Percentiles rank a stretch among this genome's conserved stretches.
These are phyloP conservation scores for Urochloa ruziziensis DNA, from an alignment of 176 grass and related monocot genomes.

Conservation along the genomic window DNA sequence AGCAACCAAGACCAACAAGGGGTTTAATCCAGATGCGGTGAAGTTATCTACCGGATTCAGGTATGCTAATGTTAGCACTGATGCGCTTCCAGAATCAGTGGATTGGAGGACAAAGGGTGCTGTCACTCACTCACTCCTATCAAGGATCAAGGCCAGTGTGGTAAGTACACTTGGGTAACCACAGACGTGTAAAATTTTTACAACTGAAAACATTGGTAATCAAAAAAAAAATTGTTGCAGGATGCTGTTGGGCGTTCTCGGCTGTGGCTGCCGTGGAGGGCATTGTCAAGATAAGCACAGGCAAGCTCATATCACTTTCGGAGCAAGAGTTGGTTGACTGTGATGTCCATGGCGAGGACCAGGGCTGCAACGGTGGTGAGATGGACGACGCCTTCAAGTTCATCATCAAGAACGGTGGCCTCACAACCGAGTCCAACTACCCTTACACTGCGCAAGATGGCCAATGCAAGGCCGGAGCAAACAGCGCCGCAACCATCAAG, in stretches of 20 bases:
- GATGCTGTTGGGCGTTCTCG: constrained; percentile 39
- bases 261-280: constrained; percentile 32
- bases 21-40: not conserved
- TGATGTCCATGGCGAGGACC: constrained; percentile 3
- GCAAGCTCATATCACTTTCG: constrained; percentile 37
- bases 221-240: not conserved
- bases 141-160: not conserved
- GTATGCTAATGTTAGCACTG: not conserved
- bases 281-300: constrained; percentile 37
- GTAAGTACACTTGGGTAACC: not conserved
- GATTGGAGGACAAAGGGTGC: constrained; percentile 2
- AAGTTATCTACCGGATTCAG: not conserved
- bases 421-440: constrained; percentile 23
- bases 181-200: not conserved
- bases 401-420: constrained; percentile 11
- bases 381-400: constrained; percentile 48
- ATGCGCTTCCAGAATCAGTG: not conserved
- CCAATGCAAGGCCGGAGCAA: constrained; percentile 28
- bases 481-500: constrained; percentile 10
- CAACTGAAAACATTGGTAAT: not conserved
- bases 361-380: constrained; percentile 37
- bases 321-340: constrained; percentile 55
- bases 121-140: not conserved
- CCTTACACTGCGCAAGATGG: constrained; percentile 22
- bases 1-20: not conserved